Evolutionary conservation across 805 yeast genomes (phyloP).

Genomic region (Wickerhamiella alocasiicola): DNA sequence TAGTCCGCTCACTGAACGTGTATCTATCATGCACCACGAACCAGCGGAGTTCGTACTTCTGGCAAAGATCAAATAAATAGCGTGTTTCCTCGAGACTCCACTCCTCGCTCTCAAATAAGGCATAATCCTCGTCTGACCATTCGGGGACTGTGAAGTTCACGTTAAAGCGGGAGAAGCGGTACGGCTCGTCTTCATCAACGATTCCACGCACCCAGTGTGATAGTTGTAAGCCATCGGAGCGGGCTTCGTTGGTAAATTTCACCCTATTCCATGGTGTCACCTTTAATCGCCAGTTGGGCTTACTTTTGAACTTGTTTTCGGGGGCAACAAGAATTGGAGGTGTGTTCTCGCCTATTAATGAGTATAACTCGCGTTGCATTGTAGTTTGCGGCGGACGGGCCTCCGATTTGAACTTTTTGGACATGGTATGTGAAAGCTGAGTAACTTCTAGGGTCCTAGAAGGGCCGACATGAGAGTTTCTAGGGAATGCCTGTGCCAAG

Average conservation of each 20-base stretch:
- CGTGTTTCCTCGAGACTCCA: conserved; percentile 75
- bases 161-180: conserved; percentile 65
- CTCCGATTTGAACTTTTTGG: conserved; percentile 26
- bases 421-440: background rate
- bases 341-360: conserved; percentile 78
- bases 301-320: conserved; percentile 46
- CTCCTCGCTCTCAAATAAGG: conserved; percentile 35
- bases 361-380: conserved; percentile 80
- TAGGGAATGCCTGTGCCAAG: no score
- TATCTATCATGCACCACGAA: conserved; percentile 52
- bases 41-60: conserved; percentile 54
- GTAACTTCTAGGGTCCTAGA: no score
- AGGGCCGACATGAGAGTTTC: no score
- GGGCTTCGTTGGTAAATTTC: conserved; percentile 44
- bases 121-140: conserved; percentile 50
- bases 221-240: conserved; percentile 45
- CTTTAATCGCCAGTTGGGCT: conserved; percentile 45
- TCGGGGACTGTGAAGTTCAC: conserved; percentile 56
- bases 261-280: conserved; percentile 76
- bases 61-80: conserved; percentile 55
- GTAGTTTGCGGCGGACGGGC: conserved; percentile 35
- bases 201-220: conserved; percentile 84
- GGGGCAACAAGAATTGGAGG: conserved; percentile 61
- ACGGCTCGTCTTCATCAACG: conserved; percentile 36
- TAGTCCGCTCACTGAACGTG: conserved; percentile 32